These are phyloP conservation scores for Baudoinia panamericana DNA, from an alignment of 495 filamentous ascomycete species.

Conservation along the genomic window DNA sequence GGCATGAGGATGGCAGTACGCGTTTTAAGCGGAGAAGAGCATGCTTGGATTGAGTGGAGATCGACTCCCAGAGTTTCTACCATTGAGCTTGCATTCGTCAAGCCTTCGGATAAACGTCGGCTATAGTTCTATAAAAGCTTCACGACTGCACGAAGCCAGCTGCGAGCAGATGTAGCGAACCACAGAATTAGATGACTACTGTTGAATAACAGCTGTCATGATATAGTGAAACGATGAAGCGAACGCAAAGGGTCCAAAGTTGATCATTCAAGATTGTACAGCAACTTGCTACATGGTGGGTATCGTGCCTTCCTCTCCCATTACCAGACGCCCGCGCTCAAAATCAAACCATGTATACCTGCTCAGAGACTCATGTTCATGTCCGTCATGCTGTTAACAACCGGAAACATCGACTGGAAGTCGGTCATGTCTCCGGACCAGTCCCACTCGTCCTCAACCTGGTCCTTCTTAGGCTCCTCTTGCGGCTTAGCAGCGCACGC, in stretches of 20 bases:
- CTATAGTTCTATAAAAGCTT: too few species aligned
- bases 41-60: too few species aligned
- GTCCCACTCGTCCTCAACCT: conserved; percentile 6
- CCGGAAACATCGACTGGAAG: conserved; percentile 2
- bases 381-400: neutral
- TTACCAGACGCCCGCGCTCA: neutral
- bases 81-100: neutral
- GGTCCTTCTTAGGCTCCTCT: neutral
- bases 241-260: too few species aligned
- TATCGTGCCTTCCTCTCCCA: neutral
- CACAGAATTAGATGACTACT: too few species aligned
- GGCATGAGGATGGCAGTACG: conserved; percentile 1
- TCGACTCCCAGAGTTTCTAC: too few species aligned
- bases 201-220: too few species aligned
- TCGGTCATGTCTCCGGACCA: conserved; percentile 7
- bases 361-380: neutral
- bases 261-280: too few species aligned
- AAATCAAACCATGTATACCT: neutral
- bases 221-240: too few species aligned
- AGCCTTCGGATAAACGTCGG: neutral
- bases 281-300: too few species aligned
- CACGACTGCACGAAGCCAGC: too few species aligned
- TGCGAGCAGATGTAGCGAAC: too few species aligned
- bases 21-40: too few species aligned
- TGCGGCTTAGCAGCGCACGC: neutral